phyloP scores from a whole-genome alignment of 1,284 basidiomycete genomes.

The Austroboletus novae-zelandiae region DNA sequence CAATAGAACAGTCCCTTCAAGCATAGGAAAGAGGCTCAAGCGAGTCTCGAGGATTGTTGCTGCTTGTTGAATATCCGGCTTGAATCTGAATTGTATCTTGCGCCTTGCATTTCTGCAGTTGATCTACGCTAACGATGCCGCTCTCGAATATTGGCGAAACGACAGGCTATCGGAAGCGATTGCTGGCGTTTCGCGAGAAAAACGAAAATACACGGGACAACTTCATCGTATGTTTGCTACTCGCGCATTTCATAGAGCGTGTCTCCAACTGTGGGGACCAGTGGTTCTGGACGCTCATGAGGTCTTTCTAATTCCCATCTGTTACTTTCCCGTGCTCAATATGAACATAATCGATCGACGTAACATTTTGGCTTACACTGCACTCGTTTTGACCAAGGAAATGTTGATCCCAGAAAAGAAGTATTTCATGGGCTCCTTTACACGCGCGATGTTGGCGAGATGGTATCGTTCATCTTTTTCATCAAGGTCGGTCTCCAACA shows the following conservation, averaged over 20 bases:
- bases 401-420: background rate
- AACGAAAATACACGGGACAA: background rate
- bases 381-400: background rate
- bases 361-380: background rate
- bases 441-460: background rate
- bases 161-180: background rate
- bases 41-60: too few relatives aligned
- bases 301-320: background rate
- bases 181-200: too few relatives aligned
- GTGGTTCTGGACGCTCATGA: background rate
- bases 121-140: background rate
- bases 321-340: background rate
- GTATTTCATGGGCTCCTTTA: background rate
- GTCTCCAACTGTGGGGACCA: background rate
- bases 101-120: background rate
- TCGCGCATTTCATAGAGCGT: background rate
- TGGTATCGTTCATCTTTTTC: background rate
- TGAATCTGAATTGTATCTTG: too few relatives aligned
- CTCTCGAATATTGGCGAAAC: background rate
- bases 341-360: background rate
- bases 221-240: background rate
- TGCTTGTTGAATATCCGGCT: too few relatives aligned
- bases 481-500: background rate
- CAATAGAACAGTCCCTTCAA: too few relatives aligned
- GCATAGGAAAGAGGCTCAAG: too few relatives aligned